Conservation (phyloP, 257 asterid species). For the Nicotiana benthamiana region DNA sequence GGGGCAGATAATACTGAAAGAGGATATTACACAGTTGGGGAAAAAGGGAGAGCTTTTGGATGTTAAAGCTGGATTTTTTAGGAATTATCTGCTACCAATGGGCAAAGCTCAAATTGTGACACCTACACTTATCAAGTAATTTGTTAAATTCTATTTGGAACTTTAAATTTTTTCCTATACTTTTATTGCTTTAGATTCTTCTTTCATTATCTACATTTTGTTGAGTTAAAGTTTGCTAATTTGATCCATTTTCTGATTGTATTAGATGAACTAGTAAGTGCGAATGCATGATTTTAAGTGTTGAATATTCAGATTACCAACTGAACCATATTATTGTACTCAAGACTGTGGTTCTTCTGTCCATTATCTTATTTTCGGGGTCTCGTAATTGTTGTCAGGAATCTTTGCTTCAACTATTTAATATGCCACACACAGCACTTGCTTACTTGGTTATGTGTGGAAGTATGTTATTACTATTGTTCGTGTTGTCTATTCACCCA, state of each 20-base stretch:
- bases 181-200: neutral
- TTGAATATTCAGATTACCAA: neutral
- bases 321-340: neutral
- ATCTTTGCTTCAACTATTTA: neutral
- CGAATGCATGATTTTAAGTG: neutral
- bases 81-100: constrained; percentile 68
- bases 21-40: constrained; percentile 73
- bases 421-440: neutral
- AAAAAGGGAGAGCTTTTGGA: constrained; percentile 78
- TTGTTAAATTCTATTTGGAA: neutral
- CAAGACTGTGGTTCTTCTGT: neutral
- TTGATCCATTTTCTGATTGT: neutral
- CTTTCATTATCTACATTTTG: neutral
- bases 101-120: constrained; percentile 87
- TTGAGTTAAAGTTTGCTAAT: neutral
- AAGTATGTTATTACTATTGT: neutral
- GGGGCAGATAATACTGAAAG: constrained; percentile 74
- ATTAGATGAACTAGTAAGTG: neutral
- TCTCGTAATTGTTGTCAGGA: neutral
- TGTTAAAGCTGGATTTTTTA: constrained; percentile 80
- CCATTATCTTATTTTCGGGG: neutral
- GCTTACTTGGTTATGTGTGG: neutral
- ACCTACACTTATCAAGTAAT: constrained; percentile 61
- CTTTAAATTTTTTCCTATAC: neutral
- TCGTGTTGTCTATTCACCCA: neutral